These are phyloP conservation scores for Ophiostoma ulmi DNA, from an alignment of 2,329 filamentous ascomycete genomes.

Conservation along the genomic window DNA sequence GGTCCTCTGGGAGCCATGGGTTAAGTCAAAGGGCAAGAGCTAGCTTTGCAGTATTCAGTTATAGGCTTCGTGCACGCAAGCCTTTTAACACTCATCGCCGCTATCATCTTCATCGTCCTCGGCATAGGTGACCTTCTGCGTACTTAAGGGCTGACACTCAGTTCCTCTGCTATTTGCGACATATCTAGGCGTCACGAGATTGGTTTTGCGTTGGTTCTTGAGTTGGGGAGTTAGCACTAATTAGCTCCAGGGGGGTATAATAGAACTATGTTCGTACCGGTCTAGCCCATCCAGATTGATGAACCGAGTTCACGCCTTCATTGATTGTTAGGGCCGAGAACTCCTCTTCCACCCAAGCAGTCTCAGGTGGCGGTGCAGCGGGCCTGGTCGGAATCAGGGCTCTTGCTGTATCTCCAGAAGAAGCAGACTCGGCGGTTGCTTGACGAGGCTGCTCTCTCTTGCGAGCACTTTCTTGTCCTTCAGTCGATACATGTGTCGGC, in stretches of 20 bases:
- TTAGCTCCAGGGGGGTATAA: neutral
- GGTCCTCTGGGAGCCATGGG: too few relatives aligned
- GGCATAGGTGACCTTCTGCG: conserved; percentile 17
- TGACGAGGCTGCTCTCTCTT: too few relatives aligned
- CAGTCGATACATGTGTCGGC: neutral
- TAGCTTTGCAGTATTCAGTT: too few relatives aligned
- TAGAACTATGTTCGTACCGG: conserved; percentile 23
- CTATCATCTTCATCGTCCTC: conserved; percentile 25
- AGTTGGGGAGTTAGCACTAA: neutral
- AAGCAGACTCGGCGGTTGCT: neutral
- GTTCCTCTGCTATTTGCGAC: conserved; percentile 15
- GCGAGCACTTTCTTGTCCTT: neutral
- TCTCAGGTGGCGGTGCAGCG: neutral
- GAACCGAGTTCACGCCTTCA: neutral
- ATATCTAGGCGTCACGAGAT: conserved; percentile 20
- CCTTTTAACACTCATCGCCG: conserved; percentile 24
- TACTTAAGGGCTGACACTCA: conserved; percentile 14
- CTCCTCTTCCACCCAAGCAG: conserved; percentile 21
- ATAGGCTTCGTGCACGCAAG: neutral
- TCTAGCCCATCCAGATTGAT: conserved; percentile 25
- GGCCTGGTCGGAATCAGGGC: neutral
- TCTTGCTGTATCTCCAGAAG: neutral
- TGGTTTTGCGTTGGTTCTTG: conserved; percentile 21
- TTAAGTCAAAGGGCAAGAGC: too few relatives aligned
- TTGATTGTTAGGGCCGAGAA: neutral